phyloP scores from a whole-genome alignment of 345 rosid genomes.

The Hevea brasiliensis region DNA sequence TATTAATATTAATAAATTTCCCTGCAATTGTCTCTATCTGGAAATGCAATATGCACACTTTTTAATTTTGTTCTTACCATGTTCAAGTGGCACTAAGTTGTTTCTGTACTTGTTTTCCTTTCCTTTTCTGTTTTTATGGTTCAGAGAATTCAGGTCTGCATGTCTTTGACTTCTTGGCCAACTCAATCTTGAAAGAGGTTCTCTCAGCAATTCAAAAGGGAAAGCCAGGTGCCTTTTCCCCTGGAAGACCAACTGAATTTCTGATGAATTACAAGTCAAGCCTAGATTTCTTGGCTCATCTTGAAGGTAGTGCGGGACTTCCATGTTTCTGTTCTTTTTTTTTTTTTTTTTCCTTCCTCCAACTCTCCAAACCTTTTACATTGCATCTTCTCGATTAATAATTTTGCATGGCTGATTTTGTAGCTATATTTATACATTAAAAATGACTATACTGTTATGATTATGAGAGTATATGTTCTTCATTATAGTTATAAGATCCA shows the following conservation, averaged over 20 bases:
- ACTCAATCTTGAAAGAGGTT: slow-evolving; percentile 94
- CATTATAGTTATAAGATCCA: slow-evolving; percentile 35
- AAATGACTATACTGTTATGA: slow-evolving; percentile 3
- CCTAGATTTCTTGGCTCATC: slow-evolving; percentile 75
- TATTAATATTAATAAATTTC: neutral
- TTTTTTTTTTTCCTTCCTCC: neutral
- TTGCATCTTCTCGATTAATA: slow-evolving; percentile 13
- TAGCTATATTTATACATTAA: slow-evolving; percentile 16
- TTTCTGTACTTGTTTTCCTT: neutral
- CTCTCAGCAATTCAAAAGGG: slow-evolving; percentile 79
- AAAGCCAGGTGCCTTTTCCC: slow-evolving; percentile 97
- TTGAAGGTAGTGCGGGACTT: slow-evolving; percentile 67
- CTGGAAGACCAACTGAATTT: slow-evolving; percentile 96
- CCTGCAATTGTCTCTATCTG: neutral
- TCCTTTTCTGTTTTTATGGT: neutral
- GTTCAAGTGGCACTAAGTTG: neutral
- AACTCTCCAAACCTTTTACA: neutral
- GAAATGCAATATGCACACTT: neutral
- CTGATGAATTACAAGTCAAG: slow-evolving; percentile 89
- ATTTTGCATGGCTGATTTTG: slow-evolving; percentile 16
- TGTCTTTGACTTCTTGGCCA: slow-evolving; percentile 90
- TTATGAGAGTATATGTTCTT: slow-evolving; percentile 16
- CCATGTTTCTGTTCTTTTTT: neutral
- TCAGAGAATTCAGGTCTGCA: slow-evolving; percentile 96
- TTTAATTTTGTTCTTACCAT: neutral